These are phyloP conservation scores for Chrysanthemum lavandulifolium DNA, from an alignment of 129 eudicot genomes.

Conservation along the genomic window DNA sequence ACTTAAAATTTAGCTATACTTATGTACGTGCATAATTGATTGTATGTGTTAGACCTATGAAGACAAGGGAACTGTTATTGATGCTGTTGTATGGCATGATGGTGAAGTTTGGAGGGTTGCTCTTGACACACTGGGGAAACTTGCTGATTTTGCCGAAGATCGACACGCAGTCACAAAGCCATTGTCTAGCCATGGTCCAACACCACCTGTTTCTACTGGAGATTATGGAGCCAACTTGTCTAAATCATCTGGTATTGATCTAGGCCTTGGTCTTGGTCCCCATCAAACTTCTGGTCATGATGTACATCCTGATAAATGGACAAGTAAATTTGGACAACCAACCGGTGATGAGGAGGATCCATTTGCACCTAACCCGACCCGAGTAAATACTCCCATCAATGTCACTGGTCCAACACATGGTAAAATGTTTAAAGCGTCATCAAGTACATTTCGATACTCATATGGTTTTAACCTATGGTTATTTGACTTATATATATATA, in stretches of 20 bases:
- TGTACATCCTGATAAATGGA: constrained; percentile 22
- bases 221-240: constrained; percentile 3
- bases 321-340: constrained; percentile 33
- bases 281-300: neutral
- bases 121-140: constrained; percentile 84
- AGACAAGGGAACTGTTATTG: constrained; percentile 91
- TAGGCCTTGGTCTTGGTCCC: neutral
- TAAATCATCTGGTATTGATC: constrained; percentile 6
- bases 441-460: too few relatives aligned
- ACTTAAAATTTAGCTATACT: neutral
- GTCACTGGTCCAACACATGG: neutral
- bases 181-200: constrained; percentile 1
- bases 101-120: constrained; percentile 96
- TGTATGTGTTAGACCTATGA: constrained; percentile 61
- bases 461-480: neutral
- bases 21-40: constrained; percentile 10
- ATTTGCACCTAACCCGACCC: constrained; percentile 22
- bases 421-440: too few relatives aligned
- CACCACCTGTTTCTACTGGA: constrained; percentile 10
- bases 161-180: constrained; percentile 15
- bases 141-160: constrained; percentile 61
- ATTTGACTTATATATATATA: neutral
- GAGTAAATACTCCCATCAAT: constrained; percentile 1
- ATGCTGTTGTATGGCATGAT: constrained; percentile 99
- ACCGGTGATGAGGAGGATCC: constrained; percentile 27